Conservation (phyloP, 2,329 filamentous ascomycete species). For the Diaporthe citrichinensis region DNA sequence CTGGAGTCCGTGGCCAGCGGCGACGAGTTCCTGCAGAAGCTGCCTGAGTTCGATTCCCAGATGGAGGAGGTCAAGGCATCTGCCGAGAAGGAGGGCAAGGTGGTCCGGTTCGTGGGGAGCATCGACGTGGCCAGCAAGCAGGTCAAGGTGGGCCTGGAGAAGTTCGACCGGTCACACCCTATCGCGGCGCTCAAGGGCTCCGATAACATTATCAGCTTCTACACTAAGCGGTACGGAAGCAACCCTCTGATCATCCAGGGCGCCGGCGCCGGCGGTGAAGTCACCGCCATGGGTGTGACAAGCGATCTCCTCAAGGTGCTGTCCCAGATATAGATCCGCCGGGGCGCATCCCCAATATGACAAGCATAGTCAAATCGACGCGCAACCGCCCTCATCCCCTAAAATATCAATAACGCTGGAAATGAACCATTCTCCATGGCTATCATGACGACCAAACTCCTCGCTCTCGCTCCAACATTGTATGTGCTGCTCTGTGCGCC, state of each 20-base stretch:
- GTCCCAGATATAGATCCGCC: constrained; percentile 69
- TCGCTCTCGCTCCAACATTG: constrained; percentile 33
- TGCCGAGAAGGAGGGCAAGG: constrained; percentile 90
- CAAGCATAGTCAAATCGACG: background rate
- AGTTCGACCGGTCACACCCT: constrained; percentile 87
- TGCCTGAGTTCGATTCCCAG: constrained; percentile 86
- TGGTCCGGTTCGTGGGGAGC: constrained; percentile 93
- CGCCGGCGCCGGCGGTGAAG: constrained; percentile 92
- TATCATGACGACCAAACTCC: constrained; percentile 36
- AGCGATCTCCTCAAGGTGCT: constrained; percentile 92
- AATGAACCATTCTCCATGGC: constrained; percentile 4
- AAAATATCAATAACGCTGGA: constrained; percentile 24
- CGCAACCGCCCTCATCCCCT: background rate
- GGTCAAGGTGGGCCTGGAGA: constrained; percentile 93
- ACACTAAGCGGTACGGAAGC: constrained; percentile 92
- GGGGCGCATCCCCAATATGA: background rate
- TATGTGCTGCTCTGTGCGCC: constrained; percentile 16
- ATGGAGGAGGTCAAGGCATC: constrained; percentile 91
- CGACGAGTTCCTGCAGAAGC: constrained; percentile 86
- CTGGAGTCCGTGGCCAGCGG: constrained; percentile 83
- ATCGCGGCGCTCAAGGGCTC: constrained; percentile 97
- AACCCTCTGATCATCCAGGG: constrained; percentile 96
- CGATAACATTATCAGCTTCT: constrained; percentile 99
- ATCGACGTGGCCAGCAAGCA: constrained; percentile 85
- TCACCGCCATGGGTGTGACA: constrained; percentile 98